A percentile compares a stretch with the other conserved stretches of the same genome.
phyloP scores from a whole-genome alignment of 1,284 basidiomycete species.

The Boletus holoroseus region DNA sequence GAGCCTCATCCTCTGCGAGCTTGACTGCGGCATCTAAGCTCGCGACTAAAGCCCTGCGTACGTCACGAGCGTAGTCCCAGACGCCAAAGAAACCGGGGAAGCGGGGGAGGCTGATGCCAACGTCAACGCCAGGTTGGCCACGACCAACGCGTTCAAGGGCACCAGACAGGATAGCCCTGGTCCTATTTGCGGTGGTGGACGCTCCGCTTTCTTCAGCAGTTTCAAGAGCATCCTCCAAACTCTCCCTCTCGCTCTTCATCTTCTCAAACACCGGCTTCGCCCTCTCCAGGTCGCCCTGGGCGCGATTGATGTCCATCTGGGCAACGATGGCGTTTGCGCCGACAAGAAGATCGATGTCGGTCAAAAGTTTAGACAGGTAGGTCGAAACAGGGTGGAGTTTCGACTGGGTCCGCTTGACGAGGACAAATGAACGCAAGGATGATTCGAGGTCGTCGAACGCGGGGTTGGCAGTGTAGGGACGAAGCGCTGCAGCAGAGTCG shows the following conservation, averaged over 20 bases:
- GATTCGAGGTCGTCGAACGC: constrained; percentile 87
- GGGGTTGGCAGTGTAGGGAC: constrained; percentile 58
- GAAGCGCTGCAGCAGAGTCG: constrained; percentile 74
- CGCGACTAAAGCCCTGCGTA: constrained; percentile 71
- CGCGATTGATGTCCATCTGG: constrained; percentile 71
- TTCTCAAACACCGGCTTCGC: constrained; percentile 82
- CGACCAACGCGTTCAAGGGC: constrained; percentile 77
- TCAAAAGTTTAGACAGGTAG: constrained; percentile 84
- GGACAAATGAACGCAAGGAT: constrained; percentile 91
- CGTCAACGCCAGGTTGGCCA: constrained; percentile 64
- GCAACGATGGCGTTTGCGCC: constrained; percentile 86
- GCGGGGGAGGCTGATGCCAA: constrained; percentile 58
- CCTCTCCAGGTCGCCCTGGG: constrained; percentile 65
- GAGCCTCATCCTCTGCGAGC: constrained; percentile 80
- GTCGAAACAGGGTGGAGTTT: constrained; percentile 96
- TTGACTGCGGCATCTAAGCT: constrained; percentile 82
- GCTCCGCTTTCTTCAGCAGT: constrained; percentile 76
- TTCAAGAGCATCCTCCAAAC: constrained; percentile 77
- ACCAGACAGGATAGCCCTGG: constrained; percentile 57
- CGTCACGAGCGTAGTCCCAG: constrained; percentile 87
- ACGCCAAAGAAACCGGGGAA: constrained; percentile 86
- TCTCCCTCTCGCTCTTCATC: constrained; percentile 72
- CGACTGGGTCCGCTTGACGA: constrained; percentile 91
- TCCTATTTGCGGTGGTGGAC: constrained; percentile 47
- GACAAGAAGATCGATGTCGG: constrained; percentile 85